Evolutionary conservation across 106 monocot genomes (phyloP).

Genomic region (Triglochin maritima): DNA sequence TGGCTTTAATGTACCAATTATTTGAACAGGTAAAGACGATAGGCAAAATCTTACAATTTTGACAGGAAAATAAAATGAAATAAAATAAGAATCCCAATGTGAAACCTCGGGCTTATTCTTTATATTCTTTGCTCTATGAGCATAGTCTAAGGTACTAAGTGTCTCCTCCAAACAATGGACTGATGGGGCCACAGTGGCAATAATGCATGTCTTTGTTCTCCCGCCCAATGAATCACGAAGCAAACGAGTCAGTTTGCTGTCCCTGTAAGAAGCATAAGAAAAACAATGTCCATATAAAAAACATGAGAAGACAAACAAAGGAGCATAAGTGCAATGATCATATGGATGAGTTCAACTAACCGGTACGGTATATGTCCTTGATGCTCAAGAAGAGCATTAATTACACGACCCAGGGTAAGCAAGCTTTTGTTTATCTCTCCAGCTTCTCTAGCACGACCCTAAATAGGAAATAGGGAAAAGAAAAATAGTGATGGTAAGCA

Average conservation of each 20-base stretch:
- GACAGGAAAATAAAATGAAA: not conserved
- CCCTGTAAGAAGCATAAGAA: conserved; percentile 32
- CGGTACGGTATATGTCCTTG: conserved; percentile 94
- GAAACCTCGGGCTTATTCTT: conserved; percentile 92
- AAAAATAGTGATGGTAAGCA: not conserved
- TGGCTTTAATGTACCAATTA: no score
- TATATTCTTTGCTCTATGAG: conserved; percentile 96
- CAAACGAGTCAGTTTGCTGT: conserved; percentile 89
- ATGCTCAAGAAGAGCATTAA: conserved; percentile 98
- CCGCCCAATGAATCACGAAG: conserved; percentile 97
- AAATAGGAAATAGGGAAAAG: not conserved
- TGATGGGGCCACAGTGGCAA: conserved; percentile 97
- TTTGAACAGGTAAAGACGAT: no score
- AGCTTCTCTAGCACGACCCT: conserved; percentile 99
- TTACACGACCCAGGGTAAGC: conserved; percentile 93
- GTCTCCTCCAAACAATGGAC: conserved; percentile 97
- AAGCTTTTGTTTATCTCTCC: conserved; percentile 99
- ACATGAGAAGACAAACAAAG: not conserved
- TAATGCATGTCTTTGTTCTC: conserved; percentile 97
- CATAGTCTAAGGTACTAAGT: conserved; percentile 96
- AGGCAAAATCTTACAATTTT: no score
- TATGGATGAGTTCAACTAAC: conserved; percentile 14
- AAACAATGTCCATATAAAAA: not conserved
- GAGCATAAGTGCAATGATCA: not conserved
- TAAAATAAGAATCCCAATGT: not conserved